These are phyloP conservation scores for Gyromitra esculenta DNA, from an alignment of 2,329 filamentous ascomycete genomes.

Conservation along the genomic window DNA sequence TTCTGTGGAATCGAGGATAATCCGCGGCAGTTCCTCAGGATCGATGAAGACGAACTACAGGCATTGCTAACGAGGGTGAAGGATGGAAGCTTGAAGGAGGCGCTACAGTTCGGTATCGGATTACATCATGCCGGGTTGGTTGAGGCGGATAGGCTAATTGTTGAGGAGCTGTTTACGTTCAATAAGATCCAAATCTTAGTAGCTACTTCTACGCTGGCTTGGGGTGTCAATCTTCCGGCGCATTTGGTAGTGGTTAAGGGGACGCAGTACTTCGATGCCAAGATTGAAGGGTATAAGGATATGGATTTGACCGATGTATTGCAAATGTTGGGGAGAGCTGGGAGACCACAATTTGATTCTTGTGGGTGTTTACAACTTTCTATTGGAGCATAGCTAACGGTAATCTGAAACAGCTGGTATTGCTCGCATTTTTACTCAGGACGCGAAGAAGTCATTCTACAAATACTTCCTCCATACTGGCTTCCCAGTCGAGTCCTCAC, in stretches of 20 bases:
- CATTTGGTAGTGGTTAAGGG: slow-evolving; percentile 98
- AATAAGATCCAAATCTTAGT: slow-evolving; percentile 98
- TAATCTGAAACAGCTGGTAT: slow-evolving; percentile 72
- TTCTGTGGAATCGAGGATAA: slow-evolving; percentile 99
- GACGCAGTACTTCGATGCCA: slow-evolving; percentile 97
- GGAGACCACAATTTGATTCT: slow-evolving; percentile 93
- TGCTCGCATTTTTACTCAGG: slow-evolving; percentile 95
- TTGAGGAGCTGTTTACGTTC: slow-evolving; percentile 93
- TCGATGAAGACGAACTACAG: slow-evolving; percentile 93
- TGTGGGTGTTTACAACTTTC: slow-evolving; percentile 60
- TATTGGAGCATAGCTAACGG: slow-evolving; percentile 1
- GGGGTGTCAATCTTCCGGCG: slow-evolving; percentile 94
- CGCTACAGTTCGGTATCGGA: slow-evolving; percentile 96
- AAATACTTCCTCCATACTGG: slow-evolving; percentile 99
- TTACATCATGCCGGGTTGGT: slow-evolving; percentile 96
- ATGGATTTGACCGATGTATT: slow-evolving; percentile 99
- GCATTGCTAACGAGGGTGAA: slow-evolving; percentile 89
- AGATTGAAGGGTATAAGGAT: slow-evolving; percentile 96
- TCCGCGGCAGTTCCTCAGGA: slow-evolving; percentile 87
- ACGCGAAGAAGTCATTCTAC: slow-evolving; percentile 98
- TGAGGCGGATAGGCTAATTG: slow-evolving; percentile 88
- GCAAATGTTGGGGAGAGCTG: slow-evolving; percentile 96
- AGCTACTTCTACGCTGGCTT: slow-evolving; percentile 93
- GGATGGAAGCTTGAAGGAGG: slow-evolving; percentile 89
- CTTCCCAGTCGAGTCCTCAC: slow-evolving; percentile 94